These are phyloP conservation scores for Trichoderma harzianum DNA, from an alignment of 2,329 filamentous ascomycete genomes.

Conservation along the genomic window DNA sequence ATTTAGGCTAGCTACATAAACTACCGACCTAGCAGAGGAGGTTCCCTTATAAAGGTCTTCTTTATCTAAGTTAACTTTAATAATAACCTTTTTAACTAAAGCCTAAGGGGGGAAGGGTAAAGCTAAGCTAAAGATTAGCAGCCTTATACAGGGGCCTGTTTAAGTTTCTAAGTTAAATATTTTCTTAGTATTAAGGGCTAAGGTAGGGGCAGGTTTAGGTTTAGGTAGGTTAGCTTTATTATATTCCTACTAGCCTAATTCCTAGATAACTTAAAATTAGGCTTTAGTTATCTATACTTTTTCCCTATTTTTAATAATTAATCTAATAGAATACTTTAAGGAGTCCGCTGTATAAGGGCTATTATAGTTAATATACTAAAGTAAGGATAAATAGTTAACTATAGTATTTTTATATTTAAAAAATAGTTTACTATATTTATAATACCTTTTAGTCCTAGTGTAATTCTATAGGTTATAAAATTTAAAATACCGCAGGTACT, in stretches of 20 bases:
- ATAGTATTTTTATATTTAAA: background rate
- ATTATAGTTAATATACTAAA: background rate
- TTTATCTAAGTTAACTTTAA: too few relatives aligned
- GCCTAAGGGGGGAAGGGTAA: too few relatives aligned
- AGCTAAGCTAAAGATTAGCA: too few relatives aligned
- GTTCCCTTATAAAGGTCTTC: too few relatives aligned
- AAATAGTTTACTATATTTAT: background rate
- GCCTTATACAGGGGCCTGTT: too few relatives aligned
- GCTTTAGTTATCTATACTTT: background rate
- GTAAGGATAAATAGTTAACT: background rate
- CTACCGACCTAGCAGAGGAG: too few relatives aligned
- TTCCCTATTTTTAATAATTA: background rate
- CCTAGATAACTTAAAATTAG: background rate
- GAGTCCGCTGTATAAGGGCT: background rate
- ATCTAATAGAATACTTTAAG: background rate
- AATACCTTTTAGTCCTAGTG: background rate
- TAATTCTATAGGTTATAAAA: background rate
- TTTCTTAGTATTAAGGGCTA: too few relatives aligned
- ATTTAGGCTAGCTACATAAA: too few relatives aligned
- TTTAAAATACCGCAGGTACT: background rate
- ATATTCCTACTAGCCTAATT: background rate
- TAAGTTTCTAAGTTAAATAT: too few relatives aligned
- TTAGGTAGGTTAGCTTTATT: background rate
- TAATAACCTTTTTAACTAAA: too few relatives aligned
- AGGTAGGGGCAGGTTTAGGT: too few relatives aligned